A percentile compares a stretch with the other conserved stretches of the same genome.
Conservation (phyloP, 2,329 filamentous ascomycete genomes). For the Cadophora luteo-olivacea region DNA sequence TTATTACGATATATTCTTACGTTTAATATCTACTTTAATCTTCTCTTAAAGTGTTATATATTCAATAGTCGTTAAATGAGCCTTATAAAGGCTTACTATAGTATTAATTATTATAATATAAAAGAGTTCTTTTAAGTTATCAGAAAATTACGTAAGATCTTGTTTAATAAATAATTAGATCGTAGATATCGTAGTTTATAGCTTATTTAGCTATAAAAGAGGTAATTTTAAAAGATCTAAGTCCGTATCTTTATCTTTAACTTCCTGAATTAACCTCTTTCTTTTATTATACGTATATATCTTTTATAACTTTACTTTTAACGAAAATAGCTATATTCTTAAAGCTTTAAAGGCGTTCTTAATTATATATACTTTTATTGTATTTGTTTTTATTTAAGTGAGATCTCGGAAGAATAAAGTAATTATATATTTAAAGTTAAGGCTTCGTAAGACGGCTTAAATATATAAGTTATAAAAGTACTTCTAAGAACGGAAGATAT, state of each 20-base stretch:
- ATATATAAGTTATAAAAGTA: constrained; percentile 17
- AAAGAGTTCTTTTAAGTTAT: background rate
- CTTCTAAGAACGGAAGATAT: constrained; percentile 24
- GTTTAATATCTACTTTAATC: background rate
- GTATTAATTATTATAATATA: background rate
- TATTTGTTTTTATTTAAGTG: background rate
- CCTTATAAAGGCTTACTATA: background rate
- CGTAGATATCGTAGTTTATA: background rate
- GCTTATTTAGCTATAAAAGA: background rate
- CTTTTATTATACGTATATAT: background rate
- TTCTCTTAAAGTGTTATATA: background rate
- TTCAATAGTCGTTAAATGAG: background rate
- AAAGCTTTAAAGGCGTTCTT: constrained; percentile 14
- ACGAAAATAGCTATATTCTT: constrained; percentile 13
- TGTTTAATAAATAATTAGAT: background rate
- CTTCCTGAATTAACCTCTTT: background rate
- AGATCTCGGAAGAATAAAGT: constrained; percentile 19
- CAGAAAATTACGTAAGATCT: background rate
- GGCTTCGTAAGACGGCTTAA: background rate
- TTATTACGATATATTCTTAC: background rate
- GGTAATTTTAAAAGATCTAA: background rate
- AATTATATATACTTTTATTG: constrained; percentile 9
- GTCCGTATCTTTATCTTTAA: background rate
- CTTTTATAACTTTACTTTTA: background rate
- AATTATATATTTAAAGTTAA: constrained; percentile 20